phyloP scores from a whole-genome alignment of 306 rosid genomes.

The Begonia loranthoides region DNA sequence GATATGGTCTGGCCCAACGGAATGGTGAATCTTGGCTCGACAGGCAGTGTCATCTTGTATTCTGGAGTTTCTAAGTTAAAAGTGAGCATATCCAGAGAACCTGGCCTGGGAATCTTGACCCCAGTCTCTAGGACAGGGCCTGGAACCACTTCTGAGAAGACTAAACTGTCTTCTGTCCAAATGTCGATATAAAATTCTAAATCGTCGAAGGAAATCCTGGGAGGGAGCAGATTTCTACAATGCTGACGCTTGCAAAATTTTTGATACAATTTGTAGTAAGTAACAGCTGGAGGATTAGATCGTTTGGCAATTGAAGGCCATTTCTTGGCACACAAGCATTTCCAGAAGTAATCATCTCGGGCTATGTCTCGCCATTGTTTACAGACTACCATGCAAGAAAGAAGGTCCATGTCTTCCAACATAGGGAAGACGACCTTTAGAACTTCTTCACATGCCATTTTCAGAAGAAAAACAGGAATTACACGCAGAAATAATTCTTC shows the following conservation, averaged over 20 bases:
- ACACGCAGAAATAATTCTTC: background rate
- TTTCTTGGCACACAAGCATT: slow-evolving; percentile 68
- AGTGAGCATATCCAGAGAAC: slow-evolving; percentile 44
- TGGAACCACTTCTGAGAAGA: slow-evolving; percentile 71
- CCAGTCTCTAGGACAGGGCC: slow-evolving; percentile 50
- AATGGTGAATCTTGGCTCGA: slow-evolving; percentile 60
- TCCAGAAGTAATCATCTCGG: slow-evolving; percentile 85
- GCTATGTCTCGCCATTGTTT: slow-evolving; percentile 78
- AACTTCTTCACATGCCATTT: slow-evolving; percentile 61
- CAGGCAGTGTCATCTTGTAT: slow-evolving; percentile 66
- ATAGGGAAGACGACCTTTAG: slow-evolving; percentile 79
- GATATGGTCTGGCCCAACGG: slow-evolving; percentile 47
- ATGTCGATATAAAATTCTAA: slow-evolving; percentile 84
- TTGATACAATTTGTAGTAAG: slow-evolving; percentile 53
- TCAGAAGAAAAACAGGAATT: slow-evolving; percentile 7
- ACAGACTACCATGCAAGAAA: slow-evolving; percentile 68
- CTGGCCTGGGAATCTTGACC: slow-evolving; percentile 32
- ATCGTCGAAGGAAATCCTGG: slow-evolving; percentile 70
- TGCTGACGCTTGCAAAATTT: slow-evolving; percentile 48
- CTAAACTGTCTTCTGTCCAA: slow-evolving; percentile 46
- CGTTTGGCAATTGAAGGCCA: slow-evolving; percentile 93
- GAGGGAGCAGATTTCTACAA: slow-evolving; percentile 54
- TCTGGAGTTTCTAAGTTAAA: slow-evolving; percentile 47
- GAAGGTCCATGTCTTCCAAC: slow-evolving; percentile 79
- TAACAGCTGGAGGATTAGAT: slow-evolving; percentile 39